Evolutionary conservation across 83 land plant species (phyloP).

Genomic region (Diphasiastrum complanatum): DNA sequence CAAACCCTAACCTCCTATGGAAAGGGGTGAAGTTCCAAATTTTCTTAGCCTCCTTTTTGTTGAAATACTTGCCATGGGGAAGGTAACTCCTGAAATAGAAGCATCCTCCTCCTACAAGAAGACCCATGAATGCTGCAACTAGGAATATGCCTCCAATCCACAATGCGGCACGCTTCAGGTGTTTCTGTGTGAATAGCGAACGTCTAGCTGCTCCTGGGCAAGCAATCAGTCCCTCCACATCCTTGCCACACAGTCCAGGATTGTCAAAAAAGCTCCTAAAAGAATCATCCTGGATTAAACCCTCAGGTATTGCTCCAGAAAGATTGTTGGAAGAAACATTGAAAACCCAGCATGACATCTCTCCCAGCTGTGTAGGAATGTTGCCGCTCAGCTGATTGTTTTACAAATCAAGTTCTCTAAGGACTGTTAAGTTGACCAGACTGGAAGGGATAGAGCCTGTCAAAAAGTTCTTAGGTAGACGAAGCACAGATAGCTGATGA

Average conservation of each 20-base stretch:
- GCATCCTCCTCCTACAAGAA: too few relatives aligned
- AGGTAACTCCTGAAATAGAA: too few relatives aligned
- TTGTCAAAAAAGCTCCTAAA: constrained; percentile 44
- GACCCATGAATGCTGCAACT: too few relatives aligned
- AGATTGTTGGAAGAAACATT: constrained; percentile 51
- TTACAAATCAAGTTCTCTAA: constrained; percentile 48
- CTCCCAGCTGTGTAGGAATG: constrained; percentile 40
- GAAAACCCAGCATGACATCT: constrained; percentile 41
- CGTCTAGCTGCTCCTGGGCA: too few relatives aligned
- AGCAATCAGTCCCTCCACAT: neutral
- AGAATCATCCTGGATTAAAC: constrained; percentile 24
- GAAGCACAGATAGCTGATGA: constrained; percentile 39
- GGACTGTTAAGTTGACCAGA: constrained; percentile 33
- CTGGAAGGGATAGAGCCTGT: constrained; percentile 43
- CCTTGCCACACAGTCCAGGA: constrained; percentile 42
- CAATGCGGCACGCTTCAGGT: too few relatives aligned
- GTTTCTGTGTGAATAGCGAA: too few relatives aligned
- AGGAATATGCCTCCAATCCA: too few relatives aligned
- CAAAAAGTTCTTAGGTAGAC: constrained; percentile 39
- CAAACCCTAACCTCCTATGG: too few relatives aligned
- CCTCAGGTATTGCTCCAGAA: constrained; percentile 39
- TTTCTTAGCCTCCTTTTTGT: too few relatives aligned
- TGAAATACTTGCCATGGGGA: too few relatives aligned
- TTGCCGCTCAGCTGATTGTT: constrained; percentile 38
- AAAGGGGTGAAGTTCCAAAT: too few relatives aligned